A percentile compares a stretch with the other conserved stretches of the same genome.
These are phyloP conservation scores for Termitomyces sp. DNA, from an alignment of 768 basidiomycete genomes.

Conservation along the genomic window DNA sequence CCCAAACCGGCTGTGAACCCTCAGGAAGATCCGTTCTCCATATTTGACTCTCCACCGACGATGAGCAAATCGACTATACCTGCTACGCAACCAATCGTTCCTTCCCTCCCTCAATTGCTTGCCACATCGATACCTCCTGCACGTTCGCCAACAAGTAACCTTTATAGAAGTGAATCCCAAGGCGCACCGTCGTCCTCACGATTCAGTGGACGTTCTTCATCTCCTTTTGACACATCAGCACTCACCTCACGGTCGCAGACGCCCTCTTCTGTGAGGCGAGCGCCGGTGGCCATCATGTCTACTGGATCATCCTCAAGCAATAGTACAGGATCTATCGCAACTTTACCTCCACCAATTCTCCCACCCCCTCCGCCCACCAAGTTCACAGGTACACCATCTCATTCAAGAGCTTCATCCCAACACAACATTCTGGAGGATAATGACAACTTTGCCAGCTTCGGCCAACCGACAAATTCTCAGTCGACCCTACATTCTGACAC, in stretches of 20 bases:
- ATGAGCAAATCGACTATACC: conserved; percentile 5
- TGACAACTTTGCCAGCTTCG: conserved; percentile 55
- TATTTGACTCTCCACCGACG: conserved; percentile 21
- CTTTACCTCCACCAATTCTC: conserved; percentile 20
- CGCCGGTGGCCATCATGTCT: conserved; percentile 30
- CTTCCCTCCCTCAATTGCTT: background rate
- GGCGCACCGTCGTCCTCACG: conserved; percentile 2
- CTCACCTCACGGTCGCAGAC: conserved; percentile 12
- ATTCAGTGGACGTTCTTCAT: conserved; percentile 3
- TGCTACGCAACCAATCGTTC: conserved; percentile 7
- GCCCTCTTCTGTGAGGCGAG: conserved; percentile 14
- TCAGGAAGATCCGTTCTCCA: conserved; percentile 24
- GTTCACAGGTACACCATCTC: conserved; percentile 24
- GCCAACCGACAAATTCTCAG: conserved; percentile 24
- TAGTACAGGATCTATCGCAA: conserved; percentile 14
- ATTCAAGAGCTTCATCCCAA: conserved; percentile 22
- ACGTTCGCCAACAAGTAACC: background rate
- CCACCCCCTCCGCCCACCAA: conserved; percentile 19
- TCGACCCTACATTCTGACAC: conserved; percentile 15
- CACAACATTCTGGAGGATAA: conserved; percentile 28
- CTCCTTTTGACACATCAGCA: conserved; percentile 10
- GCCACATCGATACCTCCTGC: background rate
- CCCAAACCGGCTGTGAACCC: conserved; percentile 1
- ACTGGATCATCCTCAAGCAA: conserved; percentile 17
- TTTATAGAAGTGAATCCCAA: conserved; percentile 1